Base-by-base conservation (phyloP, 2,329 filamentous ascomycete species). In the Aspergillus oerlinghausenensis region DNA sequence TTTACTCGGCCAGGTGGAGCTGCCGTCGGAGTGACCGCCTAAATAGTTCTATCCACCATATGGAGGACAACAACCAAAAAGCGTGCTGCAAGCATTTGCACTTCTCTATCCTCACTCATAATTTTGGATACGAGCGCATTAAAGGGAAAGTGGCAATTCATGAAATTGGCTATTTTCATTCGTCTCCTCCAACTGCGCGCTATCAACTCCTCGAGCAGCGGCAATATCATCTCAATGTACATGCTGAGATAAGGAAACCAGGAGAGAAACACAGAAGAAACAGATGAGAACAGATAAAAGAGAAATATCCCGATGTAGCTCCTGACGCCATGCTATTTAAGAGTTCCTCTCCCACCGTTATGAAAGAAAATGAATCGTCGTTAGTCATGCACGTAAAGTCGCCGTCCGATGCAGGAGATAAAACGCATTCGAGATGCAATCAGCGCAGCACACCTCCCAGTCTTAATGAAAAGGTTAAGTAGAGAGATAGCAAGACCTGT, bases 301-400 rank as follows among this genome's bases (percentile, higher is more conserved):
- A 50, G 9, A 49, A 29, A 51, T 25, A 29, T 28, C n/a, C 10
- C 42, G 1, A 38, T 45, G 10, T 10, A 49, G 35, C 51, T 49
- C 50, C 40, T 17, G 63, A 63, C 62, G 57, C 63, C 63, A 53
- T 59, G 60, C 61, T 64, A 55, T 52, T 45, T 23, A 45, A 3
- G n/a, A 45, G n/a, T 42, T 42, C 19, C 9, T 26, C 21, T 3
- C 43, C 26, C 6, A 11, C 43, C 43, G 21, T 47, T 47, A 47
- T 26, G 43, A 38, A 11, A 25, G 23, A 14, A 11, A 10, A 25
- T 25, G 14, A 47, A 47, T 47, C 21, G 14, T 47, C 43, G 23
- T 47, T 26, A 23, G 19, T 47, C 43, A 25, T 47, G 43, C 21
- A 14, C 23, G 23, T 47, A 25, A 47, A 23, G 6, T 23, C 19